phyloP scores from a whole-genome alignment of 2,329 filamentous ascomycete genomes.

The Fusarium torulosum region DNA sequence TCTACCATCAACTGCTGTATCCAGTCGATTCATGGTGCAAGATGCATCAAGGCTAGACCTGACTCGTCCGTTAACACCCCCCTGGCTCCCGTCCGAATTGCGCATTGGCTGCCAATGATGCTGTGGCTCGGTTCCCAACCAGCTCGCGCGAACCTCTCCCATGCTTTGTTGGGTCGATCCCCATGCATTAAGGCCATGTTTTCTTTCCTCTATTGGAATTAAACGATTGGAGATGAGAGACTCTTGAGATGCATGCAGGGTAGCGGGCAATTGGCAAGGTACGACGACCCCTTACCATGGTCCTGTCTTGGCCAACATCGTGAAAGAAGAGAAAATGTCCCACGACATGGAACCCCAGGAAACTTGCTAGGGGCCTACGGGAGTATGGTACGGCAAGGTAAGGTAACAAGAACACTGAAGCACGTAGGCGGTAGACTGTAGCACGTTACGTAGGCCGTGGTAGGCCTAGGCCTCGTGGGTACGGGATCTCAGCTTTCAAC shows the following conservation, averaged over 20 bases:
- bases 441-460: constrained; percentile 35
- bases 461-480: constrained; percentile 30
- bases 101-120: constrained; percentile 43
- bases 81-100: neutral
- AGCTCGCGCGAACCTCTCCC: constrained; percentile 33
- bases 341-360: constrained; percentile 31
- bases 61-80: constrained; percentile 24
- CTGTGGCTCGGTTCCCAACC: constrained; percentile 34
- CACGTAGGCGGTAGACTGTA: constrained; percentile 22
- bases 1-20: too few relatives aligned
- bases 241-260: constrained; percentile 31
- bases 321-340: too few relatives aligned
- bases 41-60: constrained; percentile 42
- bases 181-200: constrained; percentile 32
- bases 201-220: neutral
- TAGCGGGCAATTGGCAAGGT: constrained; percentile 29
- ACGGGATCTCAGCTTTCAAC: constrained; percentile 10
- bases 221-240: constrained; percentile 37
- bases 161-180: constrained; percentile 44
- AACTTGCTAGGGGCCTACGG: constrained; percentile 21
- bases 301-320: too few relatives aligned
- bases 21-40: constrained; percentile 25
- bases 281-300: neutral
- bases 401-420: constrained; percentile 8
- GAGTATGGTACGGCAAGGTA: neutral